Base-by-base conservation (phyloP, 371 early-diverging fungal species). In the Mucor lusitanicus region DNA sequence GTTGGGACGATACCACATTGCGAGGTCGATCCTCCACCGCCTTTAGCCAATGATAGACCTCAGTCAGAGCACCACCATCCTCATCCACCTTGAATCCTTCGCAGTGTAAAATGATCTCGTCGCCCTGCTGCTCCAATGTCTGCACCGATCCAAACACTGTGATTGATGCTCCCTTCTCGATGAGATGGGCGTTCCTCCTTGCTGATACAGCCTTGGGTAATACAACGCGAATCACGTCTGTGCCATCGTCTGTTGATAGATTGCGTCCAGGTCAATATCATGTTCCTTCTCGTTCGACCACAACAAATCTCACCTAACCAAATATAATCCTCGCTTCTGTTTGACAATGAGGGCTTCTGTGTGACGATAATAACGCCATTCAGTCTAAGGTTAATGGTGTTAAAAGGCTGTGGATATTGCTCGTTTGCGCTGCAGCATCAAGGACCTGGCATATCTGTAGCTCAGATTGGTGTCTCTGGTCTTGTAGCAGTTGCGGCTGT, bases 171-270 rank as follows among this genome's bases (percentile, higher is more conserved):
- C 56, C 23, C 5, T 35, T 27, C 11, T 27, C 48, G 21, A 71
- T 17, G 15, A 23, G 27, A 21, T 55, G 28, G 3, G 40, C 23
- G 42, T 61, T 28, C 35, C 4, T 27, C 44, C 72, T 28, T 23
- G 50, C 40, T 3, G 64, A 9, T 3, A 62, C 13, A 0, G 7
- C 6, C 23, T 21, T 30, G 5, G 62, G 32, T 35, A 72, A 30
- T 19, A 61, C 58, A 6, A 59, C 61, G n/a, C 37, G 25, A n/a
- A 72, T 68, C 0, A 63, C 60, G 28, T 48, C 57, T 58, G 72
- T 72, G n/a, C 72, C 68, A 65, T 72, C 72, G 37, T 72, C 72
- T 72, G 40, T 50, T 15, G 44, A 48, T 42, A n/a, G 9, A 42
- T 33, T 33, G 6, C 3, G 1, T 30, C 30, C 33, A 33, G 33